Evolutionary conservation across 768 basidiomycete genomes (phyloP).

Genomic region (Rhodocollybia butyracea): DNA sequence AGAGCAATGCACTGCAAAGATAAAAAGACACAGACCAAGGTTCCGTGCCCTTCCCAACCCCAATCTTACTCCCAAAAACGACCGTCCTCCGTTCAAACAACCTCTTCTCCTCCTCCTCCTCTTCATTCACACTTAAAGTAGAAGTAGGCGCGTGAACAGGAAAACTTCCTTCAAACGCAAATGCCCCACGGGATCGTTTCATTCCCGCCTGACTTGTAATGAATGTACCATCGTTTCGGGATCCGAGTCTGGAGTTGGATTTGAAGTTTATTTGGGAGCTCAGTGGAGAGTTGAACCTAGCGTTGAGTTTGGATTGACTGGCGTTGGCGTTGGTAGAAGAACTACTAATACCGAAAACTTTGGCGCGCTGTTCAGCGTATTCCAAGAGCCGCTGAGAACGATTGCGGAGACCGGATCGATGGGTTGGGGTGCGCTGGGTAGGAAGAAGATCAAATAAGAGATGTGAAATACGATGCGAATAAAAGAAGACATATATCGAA

Average conservation of each 20-base stretch:
- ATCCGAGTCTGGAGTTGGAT: too few species aligned
- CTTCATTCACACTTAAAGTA: background rate
- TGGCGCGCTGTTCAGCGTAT: conserved; percentile 9
- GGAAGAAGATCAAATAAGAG: background rate
- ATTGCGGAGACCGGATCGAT: background rate
- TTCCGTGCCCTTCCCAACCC: conserved; percentile 6
- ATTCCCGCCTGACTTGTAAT: too few species aligned
- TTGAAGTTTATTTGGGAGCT: too few species aligned
- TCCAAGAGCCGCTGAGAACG: conserved; percentile 8
- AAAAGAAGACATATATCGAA: too few species aligned
- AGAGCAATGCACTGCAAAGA: background rate
- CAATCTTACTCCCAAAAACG: too few species aligned
- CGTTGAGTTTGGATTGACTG: background rate
- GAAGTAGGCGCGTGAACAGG: background rate
- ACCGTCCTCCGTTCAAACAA: background rate
- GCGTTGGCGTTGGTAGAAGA: background rate
- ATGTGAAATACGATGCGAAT: too few species aligned
- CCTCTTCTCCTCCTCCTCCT: background rate
- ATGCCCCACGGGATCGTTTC: background rate
- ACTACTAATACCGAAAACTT: background rate
- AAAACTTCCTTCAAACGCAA: background rate
- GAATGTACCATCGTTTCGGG: too few species aligned
- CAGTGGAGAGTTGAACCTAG: background rate
- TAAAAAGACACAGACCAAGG: background rate
- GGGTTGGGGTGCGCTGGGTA: background rate